These are phyloP conservation scores for Didymella sp. DNA, from an alignment of 2,329 filamentous ascomycete genomes.

Conservation along the genomic window DNA sequence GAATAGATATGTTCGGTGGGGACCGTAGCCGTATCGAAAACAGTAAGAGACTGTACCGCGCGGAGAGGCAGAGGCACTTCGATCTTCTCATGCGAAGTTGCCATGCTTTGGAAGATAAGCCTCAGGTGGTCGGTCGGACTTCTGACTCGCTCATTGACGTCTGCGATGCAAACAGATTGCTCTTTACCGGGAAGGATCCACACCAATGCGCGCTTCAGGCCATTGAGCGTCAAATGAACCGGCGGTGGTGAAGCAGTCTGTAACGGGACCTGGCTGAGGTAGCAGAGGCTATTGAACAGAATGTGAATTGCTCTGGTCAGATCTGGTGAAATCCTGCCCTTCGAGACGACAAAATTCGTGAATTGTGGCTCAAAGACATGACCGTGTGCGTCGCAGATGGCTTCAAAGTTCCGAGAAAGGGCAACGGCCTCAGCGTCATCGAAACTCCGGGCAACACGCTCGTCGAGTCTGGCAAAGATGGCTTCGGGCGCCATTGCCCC, in stretches of 20 bases:
- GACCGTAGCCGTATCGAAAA: not conserved
- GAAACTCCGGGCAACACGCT: not conserved
- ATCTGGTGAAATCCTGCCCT: not conserved
- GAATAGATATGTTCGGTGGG: not conserved
- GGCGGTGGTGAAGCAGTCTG: conserved; percentile 1
- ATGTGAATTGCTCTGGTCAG: not conserved
- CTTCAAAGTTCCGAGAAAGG: not conserved
- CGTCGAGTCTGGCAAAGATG: not conserved
- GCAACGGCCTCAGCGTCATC: not conserved
- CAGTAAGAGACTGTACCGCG: not conserved
- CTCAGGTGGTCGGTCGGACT: not conserved
- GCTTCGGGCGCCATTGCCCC: not conserved
- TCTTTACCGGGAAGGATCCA: not conserved
- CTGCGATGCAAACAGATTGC: not conserved
- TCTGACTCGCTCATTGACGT: not conserved
- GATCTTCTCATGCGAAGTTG: not conserved
- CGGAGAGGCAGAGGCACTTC: not conserved
- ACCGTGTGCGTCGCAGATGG: not conserved
- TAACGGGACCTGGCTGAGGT: not conserved
- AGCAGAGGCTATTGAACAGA: conserved; percentile 2
- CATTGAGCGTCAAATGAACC: not conserved
- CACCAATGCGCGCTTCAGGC: not conserved
- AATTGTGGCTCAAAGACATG: not conserved
- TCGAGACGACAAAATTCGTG: not conserved
- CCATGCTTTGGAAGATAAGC: conserved; percentile 5